These are phyloP conservation scores for Metschnikowia borealis DNA, from an alignment of 805 yeast genomes.

Conservation along the genomic window DNA sequence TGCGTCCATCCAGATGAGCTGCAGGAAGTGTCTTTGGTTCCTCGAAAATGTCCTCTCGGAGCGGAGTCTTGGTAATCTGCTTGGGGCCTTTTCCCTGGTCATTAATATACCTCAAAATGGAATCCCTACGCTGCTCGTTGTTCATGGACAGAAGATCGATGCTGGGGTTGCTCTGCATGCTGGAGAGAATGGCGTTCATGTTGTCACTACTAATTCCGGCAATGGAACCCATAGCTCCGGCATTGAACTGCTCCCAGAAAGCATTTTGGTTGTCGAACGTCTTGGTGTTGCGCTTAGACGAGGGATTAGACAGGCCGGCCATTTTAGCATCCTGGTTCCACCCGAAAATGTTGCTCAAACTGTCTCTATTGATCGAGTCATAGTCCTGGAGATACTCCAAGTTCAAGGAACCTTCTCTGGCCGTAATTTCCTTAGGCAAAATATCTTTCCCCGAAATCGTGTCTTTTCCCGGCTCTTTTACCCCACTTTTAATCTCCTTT, in stretches of 20 bases:
- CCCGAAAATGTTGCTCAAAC: conserved; percentile 25
- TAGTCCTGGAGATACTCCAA: conserved; percentile 32
- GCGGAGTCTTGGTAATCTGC: conserved; percentile 18
- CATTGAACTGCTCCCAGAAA: conserved; percentile 26
- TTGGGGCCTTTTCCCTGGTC: conserved; percentile 26
- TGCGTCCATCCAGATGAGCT: conserved; percentile 4
- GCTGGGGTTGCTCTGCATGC: conserved; percentile 32
- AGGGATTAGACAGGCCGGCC: conserved; percentile 3
- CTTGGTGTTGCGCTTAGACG: conserved; percentile 9
- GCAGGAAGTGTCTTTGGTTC: conserved; percentile 10
- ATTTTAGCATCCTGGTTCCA: conserved; percentile 22
- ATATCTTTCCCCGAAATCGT: too few species aligned
- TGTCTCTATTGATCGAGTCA: conserved; percentile 27
- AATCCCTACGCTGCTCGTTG: conserved; percentile 37
- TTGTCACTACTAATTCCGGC: conserved; percentile 30
- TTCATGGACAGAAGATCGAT: conserved; percentile 38
- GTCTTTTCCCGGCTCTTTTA: neutral
- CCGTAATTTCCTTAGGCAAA: too few species aligned
- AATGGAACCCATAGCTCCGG: conserved; percentile 24
- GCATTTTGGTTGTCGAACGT: conserved; percentile 12
- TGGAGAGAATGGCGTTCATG: conserved; percentile 31
- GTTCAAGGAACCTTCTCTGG: neutral
- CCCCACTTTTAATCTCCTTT: conserved; percentile 9
- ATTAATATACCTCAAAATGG: conserved; percentile 34
- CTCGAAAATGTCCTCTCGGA: conserved; percentile 39